Percentiles rank a stretch among this genome's conserved stretches.
phyloP scores from a whole-genome alignment of 805 yeast species.

The Schwanniomyces occidentalis region DNA sequence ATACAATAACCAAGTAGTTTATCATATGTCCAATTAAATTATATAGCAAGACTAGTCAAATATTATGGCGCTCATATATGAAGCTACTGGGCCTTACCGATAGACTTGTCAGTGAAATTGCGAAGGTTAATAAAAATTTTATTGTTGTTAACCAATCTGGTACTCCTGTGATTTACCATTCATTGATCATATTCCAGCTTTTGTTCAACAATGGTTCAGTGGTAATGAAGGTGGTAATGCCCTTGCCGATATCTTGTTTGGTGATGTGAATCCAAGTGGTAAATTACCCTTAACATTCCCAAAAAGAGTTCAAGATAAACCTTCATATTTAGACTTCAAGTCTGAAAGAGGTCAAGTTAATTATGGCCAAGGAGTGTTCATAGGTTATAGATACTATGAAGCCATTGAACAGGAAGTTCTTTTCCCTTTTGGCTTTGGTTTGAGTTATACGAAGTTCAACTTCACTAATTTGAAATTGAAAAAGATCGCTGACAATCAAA shows the following conservation, averaged over 20 bases:
- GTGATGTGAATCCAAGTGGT: slow-evolving; percentile 61
- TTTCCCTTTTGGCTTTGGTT: slow-evolving; percentile 64
- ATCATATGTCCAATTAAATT: too few species aligned
- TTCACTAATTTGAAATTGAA: slow-evolving; percentile 31
- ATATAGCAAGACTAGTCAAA: too few species aligned
- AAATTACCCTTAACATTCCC: slow-evolving; percentile 60
- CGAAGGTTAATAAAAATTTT: slow-evolving; percentile 49
- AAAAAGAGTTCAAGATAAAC: slow-evolving; percentile 50
- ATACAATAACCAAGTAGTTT: too few species aligned
- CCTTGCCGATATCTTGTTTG: slow-evolving; percentile 59
- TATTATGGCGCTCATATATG: slow-evolving; percentile 49
- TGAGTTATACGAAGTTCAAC: slow-evolving; percentile 56
- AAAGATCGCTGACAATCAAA: not conserved
- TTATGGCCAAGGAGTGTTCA: slow-evolving; percentile 66
- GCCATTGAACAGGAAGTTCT: slow-evolving; percentile 46
- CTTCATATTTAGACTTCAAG: slow-evolving; percentile 52
- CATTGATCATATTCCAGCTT: slow-evolving; percentile 38
- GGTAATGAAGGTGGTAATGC: slow-evolving; percentile 60
- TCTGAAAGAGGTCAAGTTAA: slow-evolving; percentile 53
- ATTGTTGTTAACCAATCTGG: slow-evolving; percentile 60
- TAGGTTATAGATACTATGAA: slow-evolving; percentile 65
- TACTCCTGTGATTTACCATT: slow-evolving; percentile 63
- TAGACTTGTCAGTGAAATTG: slow-evolving; percentile 44
- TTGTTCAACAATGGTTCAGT: slow-evolving; percentile 56
- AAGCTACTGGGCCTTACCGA: slow-evolving; percentile 50